Conservation (phyloP, 2,329 filamentous ascomycete species). For the Penicillium corylophilum region DNA sequence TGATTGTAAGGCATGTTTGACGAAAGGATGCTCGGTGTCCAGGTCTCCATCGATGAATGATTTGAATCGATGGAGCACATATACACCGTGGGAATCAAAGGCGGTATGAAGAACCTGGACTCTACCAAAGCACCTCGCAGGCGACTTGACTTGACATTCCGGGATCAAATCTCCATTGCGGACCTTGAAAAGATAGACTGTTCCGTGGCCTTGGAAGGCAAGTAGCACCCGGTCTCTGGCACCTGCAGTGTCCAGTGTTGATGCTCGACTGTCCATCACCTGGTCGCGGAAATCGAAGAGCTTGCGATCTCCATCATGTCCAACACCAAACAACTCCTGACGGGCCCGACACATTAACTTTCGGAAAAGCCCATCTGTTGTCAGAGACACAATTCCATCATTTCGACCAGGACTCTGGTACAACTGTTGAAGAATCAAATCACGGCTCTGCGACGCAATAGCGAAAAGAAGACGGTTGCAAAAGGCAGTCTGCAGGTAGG, state of each 20-base stretch:
- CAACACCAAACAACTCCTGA: conserved; percentile 37
- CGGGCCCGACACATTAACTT: conserved; percentile 32
- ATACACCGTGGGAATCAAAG: conserved; percentile 24
- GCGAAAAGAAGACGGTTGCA: conserved; percentile 37
- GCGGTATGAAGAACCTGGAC: conserved; percentile 35
- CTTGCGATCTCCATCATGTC: conserved; percentile 32
- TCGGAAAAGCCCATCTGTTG: conserved; percentile 31
- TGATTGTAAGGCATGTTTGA: conserved; percentile 31
- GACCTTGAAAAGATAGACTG: conserved; percentile 29
- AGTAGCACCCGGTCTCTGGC: conserved; percentile 25
- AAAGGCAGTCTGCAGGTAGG: conserved; percentile 40
- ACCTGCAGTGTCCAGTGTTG: conserved; percentile 24
- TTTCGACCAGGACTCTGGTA: conserved; percentile 33
- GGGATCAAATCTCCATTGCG: conserved; percentile 17
- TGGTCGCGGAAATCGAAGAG: conserved; percentile 27
- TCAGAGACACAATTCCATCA: conserved; percentile 15
- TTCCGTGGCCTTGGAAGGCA: conserved; percentile 29
- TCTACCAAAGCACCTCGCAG: conserved; percentile 26
- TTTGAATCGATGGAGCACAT: conserved; percentile 35
- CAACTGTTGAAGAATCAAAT: conserved; percentile 39
- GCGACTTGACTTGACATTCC: conserved; percentile 19
- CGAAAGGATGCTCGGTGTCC: conserved; percentile 32
- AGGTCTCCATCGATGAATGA: conserved; percentile 22
- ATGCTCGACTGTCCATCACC: conserved; percentile 36
- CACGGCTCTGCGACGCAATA: conserved; percentile 35